Percentiles rank a stretch among this genome's conserved stretches.
These are phyloP conservation scores for Cryptosporidium baileyi DNA, from an alignment of 169 alveolate genomes.

Conservation along the genomic window DNA sequence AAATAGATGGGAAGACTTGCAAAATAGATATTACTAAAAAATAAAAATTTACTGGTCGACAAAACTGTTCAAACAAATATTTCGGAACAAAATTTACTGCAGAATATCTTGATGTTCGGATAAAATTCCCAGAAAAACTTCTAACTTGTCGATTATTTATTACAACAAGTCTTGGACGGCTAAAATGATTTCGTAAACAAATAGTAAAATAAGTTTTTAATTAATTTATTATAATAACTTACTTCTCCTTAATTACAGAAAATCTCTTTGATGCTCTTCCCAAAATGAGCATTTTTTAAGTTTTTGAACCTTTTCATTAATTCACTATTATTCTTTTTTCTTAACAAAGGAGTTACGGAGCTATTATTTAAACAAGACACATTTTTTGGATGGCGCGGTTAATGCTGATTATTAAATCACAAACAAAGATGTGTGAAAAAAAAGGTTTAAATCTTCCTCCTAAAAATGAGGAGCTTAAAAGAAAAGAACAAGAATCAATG, in stretches of 20 bases:
- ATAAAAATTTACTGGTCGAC: constrained; percentile 76
- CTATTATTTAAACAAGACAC: not conserved
- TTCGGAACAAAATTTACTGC: constrained; percentile 75
- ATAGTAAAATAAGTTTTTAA: not conserved
- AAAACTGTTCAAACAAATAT: constrained; percentile 75
- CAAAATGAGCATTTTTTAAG: constrained; percentile 25
- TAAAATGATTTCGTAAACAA: not conserved
- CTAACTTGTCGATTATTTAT: constrained; percentile 64
- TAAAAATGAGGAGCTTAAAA: constrained; percentile 35
- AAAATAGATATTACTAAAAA: constrained; percentile 75
- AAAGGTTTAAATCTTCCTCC: constrained; percentile 67
- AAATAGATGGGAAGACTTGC: constrained; percentile 74
- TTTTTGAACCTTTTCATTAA: constrained; percentile 4
- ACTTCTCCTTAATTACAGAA: constrained; percentile 60
- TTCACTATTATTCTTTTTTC: not conserved
- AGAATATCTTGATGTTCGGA: constrained; percentile 74
- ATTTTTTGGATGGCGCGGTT: constrained; percentile 17
- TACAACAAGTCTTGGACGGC: constrained; percentile 66
- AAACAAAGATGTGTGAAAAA: constrained; percentile 53
- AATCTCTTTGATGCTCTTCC: constrained; percentile 37
- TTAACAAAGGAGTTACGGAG: not conserved
- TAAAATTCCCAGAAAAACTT: constrained; percentile 59
- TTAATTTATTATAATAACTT: not conserved
- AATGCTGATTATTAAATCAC: not conserved
- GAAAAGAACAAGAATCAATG: constrained; percentile 59